Base-by-base conservation (phyloP, 331 rosid species). In the Acacia concinna region DNA sequence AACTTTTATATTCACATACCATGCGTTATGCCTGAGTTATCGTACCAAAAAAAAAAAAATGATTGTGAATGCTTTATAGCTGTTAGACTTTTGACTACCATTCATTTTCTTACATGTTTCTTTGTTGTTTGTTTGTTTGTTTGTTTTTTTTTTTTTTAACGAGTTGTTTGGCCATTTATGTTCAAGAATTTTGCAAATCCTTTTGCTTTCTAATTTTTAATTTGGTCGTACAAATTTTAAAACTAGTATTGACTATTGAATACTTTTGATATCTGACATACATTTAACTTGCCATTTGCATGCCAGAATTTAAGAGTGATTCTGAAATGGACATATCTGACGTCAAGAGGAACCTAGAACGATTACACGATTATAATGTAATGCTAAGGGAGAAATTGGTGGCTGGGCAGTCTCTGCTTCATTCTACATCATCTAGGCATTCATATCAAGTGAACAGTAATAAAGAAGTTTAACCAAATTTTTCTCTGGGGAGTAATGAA, bases 381-480 rank as follows among this genome's bases (percentile, higher is more conserved):
- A 79, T 90, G 94, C 89, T 96, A 34, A 87, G 97, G 89, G 96
- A 96, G 44, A 90, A 86, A 60, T 78, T 93, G 43, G 64, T 87
- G 65, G 90, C 88, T 63, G 72, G 92, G 1, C 97, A 90, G 81
- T 86, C 90, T 56, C 44, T 77, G 82, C 85, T 93, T 82, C 86
- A 73, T 31, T 85, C 91, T 74, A 85, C 89, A 75, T 79, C 88
- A 52, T 66, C 91, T 20, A 83, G 79, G 68, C 81, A 82, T 27
- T 78, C 90, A 4, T 69, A 88, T 51, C 71, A 75, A 12, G 79
- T 54, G 77, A 75, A 77, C 35, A 64, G 66, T 57, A 34, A 52
- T 21, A 68, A 80, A 78, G 79, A 79, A 78, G 79, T 83, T 12
- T 38, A 40, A 68, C 31, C 13, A 23, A 23, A n/a, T 21, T 68